Conservation (phyloP, 495 filamentous ascomycete species). For the Podospora pseudocomata region DNA sequence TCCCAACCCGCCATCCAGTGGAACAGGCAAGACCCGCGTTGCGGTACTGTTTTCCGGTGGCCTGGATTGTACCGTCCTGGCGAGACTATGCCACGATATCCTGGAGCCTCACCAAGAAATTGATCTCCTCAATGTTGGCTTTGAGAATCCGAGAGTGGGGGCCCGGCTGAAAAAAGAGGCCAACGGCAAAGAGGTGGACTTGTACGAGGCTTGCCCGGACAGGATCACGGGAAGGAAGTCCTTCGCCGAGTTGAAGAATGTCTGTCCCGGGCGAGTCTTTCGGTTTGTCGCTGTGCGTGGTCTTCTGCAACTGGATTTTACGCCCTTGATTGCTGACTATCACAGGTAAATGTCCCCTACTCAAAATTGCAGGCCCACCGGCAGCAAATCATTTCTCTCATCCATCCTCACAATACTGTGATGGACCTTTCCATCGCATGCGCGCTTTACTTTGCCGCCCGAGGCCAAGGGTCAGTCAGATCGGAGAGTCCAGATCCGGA, state of each 20-base stretch:
- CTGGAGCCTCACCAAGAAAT: constrained; percentile 64
- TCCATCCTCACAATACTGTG: constrained; percentile 91
- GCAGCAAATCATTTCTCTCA: constrained; percentile 64
- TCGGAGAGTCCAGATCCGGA: neutral
- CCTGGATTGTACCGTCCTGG: constrained; percentile 86
- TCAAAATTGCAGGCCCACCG: constrained; percentile 68
- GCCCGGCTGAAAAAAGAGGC: constrained; percentile 30
- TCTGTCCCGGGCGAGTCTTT: constrained; percentile 73
- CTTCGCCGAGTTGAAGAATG: constrained; percentile 62
- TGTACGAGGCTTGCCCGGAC: constrained; percentile 85
- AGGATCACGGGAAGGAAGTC: constrained; percentile 78
- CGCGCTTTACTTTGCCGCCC: constrained; percentile 89
- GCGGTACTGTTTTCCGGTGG: constrained; percentile 93
- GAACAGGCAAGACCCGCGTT: constrained; percentile 48
- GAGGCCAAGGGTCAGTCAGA: constrained; percentile 57
- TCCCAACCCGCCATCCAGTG: constrained; percentile 49
- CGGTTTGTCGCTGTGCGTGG: constrained; percentile 64
- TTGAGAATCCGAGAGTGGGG: constrained; percentile 82
- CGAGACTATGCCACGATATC: constrained; percentile 76
- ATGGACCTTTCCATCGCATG: constrained; percentile 98
- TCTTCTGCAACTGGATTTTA: neutral
- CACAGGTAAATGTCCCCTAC: constrained; percentile 77
- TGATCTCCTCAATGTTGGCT: constrained; percentile 92
- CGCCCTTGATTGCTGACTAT: neutral
- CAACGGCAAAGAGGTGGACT: constrained; percentile 27